A percentile compares a stretch with the other conserved stretches of the same genome.
Conservation (phyloP, 495 filamentous ascomycete genomes). For the Xylaria grammica region DNA sequence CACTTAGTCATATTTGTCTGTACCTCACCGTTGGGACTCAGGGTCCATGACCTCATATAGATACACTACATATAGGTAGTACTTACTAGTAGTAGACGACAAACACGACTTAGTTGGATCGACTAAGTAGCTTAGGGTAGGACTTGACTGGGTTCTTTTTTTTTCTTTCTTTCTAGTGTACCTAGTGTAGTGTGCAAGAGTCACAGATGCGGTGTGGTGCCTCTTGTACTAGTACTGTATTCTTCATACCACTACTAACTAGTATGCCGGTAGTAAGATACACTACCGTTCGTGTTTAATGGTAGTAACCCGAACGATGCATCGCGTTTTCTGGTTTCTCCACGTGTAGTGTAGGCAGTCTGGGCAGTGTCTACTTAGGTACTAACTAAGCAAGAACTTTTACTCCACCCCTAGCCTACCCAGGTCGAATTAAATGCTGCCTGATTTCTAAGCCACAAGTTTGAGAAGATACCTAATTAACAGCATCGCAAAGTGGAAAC, state of each 20-base stretch:
- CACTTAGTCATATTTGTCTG: constrained; percentile 9
- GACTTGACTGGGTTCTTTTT: no score
- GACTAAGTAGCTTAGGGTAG: no score
- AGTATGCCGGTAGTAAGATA: background rate
- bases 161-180: no score
- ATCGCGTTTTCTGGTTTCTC: constrained; percentile 4
- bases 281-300: background rate
- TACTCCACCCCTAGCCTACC: no score
- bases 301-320: background rate
- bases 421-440: no score
- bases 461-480: background rate
- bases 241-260: no score
- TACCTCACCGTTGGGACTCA: constrained; percentile 20
- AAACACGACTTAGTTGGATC: background rate
- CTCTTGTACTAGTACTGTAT: constrained; percentile 7
- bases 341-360: background rate
- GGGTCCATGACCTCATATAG: constrained; percentile 23
- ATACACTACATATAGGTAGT: background rate
- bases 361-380: no score
- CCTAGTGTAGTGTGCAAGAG: constrained; percentile 6
- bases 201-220: constrained; percentile 23
- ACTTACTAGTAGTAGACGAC: no score
- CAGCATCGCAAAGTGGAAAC: background rate
- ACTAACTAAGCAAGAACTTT: no score
- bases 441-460: background rate